Percentiles rank a stretch among this genome's conserved stretches.
Conservation (phyloP, 2,329 filamentous ascomycete species). For the Monosporascus ibericus region DNA sequence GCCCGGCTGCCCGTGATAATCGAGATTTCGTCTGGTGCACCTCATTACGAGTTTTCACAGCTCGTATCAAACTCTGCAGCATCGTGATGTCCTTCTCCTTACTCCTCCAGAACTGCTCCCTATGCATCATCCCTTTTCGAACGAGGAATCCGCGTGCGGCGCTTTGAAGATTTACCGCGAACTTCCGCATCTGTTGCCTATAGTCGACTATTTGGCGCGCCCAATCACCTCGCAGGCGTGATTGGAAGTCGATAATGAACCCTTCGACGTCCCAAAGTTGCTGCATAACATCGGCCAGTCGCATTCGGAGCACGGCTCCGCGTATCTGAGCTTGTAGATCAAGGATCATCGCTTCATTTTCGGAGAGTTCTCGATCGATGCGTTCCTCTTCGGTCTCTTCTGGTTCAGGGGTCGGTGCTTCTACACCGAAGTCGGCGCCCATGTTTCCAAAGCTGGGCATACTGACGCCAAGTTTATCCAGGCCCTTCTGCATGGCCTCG, state of each 20-base stretch:
- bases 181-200: constrained; percentile 73
- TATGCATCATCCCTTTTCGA: constrained; percentile 55
- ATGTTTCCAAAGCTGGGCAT: constrained; percentile 99
- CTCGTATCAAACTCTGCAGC: constrained; percentile 76
- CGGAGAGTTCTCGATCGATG: constrained; percentile 72
- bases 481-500: constrained; percentile 91
- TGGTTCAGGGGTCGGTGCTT: constrained; percentile 64
- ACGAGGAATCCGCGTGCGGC: constrained; percentile 68
- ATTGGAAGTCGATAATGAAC: constrained; percentile 73
- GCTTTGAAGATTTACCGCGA: constrained; percentile 76
- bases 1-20: constrained; percentile 55
- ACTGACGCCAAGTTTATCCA: constrained; percentile 88
- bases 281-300: constrained; percentile 79
- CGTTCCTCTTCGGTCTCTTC: constrained; percentile 88
- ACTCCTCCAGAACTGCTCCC: constrained; percentile 62
- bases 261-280: constrained; percentile 81
- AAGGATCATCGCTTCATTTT: constrained; percentile 64
- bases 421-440: constrained; percentile 89
- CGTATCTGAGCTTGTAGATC: constrained; percentile 85
- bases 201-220: constrained; percentile 78
- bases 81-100: constrained; percentile 67
- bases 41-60: constrained; percentile 56
- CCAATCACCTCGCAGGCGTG: constrained; percentile 82
- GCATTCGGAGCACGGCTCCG: constrained; percentile 71
- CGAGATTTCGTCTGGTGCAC: constrained; percentile 51